These are phyloP conservation scores for Acacia pycnantha DNA, from an alignment of 331 rosid species.

Conservation along the genomic window DNA sequence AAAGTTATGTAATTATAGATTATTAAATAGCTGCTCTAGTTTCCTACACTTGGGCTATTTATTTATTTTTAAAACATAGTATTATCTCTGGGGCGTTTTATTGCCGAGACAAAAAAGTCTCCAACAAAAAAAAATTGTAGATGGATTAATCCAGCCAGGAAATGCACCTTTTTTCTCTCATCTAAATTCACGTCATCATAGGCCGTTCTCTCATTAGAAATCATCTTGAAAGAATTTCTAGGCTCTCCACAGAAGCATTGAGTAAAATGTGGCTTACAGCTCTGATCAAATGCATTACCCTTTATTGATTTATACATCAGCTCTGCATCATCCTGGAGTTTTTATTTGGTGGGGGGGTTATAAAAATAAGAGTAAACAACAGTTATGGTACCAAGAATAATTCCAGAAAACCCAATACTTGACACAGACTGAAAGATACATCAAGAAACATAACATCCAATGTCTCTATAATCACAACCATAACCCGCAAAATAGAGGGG, in stretches of 20 bases:
- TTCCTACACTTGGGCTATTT: neutral
- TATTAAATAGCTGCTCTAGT: no score
- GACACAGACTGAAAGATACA: conserved; percentile 4
- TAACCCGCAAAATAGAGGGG: neutral
- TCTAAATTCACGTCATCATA: conserved; percentile 34
- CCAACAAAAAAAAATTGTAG: neutral
- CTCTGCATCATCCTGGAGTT: conserved; percentile 73
- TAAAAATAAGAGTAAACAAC: conserved; percentile 24
- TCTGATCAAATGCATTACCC: conserved; percentile 47
- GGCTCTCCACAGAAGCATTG: conserved; percentile 59
- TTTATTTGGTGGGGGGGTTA: conserved; percentile 15
- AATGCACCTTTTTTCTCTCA: conserved; percentile 59
- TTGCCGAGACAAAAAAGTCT: neutral
- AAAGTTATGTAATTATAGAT: no score
- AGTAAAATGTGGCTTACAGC: conserved; percentile 38
- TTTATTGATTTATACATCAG: conserved; percentile 57
- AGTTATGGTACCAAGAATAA: conserved; percentile 18
- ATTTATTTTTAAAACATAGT: neutral
- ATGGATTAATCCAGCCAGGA: conserved; percentile 33
- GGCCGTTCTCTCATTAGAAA: conserved; percentile 43
- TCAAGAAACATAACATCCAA: neutral
- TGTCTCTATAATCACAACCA: conserved; percentile 8
- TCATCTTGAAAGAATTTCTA: conserved; percentile 65
- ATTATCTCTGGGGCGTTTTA: neutral
- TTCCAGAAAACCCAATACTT: conserved; percentile 5